Base-by-base conservation (phyloP, 2,329 filamentous ascomycete species). In the Tolypocladium tundrense region DNA sequence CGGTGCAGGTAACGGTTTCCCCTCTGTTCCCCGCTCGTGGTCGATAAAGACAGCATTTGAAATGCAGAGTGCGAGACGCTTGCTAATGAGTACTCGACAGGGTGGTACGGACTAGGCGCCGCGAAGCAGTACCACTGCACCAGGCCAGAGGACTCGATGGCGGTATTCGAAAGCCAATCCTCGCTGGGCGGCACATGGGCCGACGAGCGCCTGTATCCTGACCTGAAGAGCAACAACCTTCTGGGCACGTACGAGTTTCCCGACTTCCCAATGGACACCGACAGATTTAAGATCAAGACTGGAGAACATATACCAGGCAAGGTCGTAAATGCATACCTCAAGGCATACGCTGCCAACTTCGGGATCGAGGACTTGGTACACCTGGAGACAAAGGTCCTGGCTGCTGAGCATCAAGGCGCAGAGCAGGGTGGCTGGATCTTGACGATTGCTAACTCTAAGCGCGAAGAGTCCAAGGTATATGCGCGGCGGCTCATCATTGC, bases 161-260 rank as follows among this genome's bases (percentile, higher is more conserved):
- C 78, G 1, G 66, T 90, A 11, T 71, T 88, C 37, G 87, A 90
- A 53, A 72, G 76, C 6, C 76, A 77, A 13, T 68, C 75, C 14
- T 80, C 81, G 0, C 65, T 86, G 6, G 89, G 88, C 1, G 88
- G 89, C 4, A 84, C 85, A 19, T 92, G 88, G 88, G 81, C 84
- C 10, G 75, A 82, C 58, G 75, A 87, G 42, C 79, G 87, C 1
- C 71, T 90, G 0, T 88, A 91, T 67, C 81, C 84, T 0, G 84
- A 83, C 1, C 77, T 93, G 54, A 88, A 85, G 65, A 85, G 82
- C 56, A 92, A 93, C 70, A 91, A 91, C 65, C 79, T 90, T 68
- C 69, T 86, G 13, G 88, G 88, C 3, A 87, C 83, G 0, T 90
- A 86, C 63, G 87, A 92, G 68, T 91, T 82, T 65, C 83, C 84